Evolutionary conservation across 2,329 filamentous ascomycete genomes (phyloP), one percentile per base, ranked within the genome.

Genomic region (Diaporthe helianthi): DNA sequence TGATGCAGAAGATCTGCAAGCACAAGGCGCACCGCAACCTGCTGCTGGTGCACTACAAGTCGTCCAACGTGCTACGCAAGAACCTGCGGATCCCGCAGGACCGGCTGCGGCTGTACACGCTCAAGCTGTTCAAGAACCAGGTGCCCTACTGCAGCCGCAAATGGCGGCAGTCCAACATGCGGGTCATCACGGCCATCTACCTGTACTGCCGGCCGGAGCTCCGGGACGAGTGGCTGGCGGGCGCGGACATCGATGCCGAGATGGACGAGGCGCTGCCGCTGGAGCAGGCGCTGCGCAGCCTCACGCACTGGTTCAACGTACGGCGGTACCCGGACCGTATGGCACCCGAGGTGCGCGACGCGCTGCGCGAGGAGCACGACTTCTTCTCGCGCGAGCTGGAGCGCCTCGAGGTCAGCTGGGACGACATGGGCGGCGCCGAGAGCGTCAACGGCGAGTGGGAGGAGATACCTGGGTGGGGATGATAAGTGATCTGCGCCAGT

Each of bases 81-180:
- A 91, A 92, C 7, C 88, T 99, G 19, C 95, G 96, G 74, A 92
- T 98, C 26, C 95, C 95, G 0, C 93, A 99, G 76, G 91, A 90
- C 2, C 88, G 93, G 76, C 85, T 99, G 49, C 90, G 96, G 7
- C 89, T 97, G 52, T 98, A 98, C 83, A 97, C 96, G 0, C 88
- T 99, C 74, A 99, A 99, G 81, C 87, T 99, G 0, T 98, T 98
- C 89, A 99, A 99, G 81, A 96, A 94, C 71, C 96, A 99, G 80
- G 96, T 99, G 5, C 96, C 96, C 1, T 99, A 97, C 83, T 98
- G 95, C 79, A 95, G 96, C 26, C 91, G 96, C 52, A 99, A 99
- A 82, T 99, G 96, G 96, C 90, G 96, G 17, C 96, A 98, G 82
- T 90, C 90, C 74, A 98, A 99, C 80, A 99, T 99, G 96, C 92